Evolutionary conservation across 2,329 filamentous ascomycete genomes (phyloP).

Genomic region (Cadophora sp.): DNA sequence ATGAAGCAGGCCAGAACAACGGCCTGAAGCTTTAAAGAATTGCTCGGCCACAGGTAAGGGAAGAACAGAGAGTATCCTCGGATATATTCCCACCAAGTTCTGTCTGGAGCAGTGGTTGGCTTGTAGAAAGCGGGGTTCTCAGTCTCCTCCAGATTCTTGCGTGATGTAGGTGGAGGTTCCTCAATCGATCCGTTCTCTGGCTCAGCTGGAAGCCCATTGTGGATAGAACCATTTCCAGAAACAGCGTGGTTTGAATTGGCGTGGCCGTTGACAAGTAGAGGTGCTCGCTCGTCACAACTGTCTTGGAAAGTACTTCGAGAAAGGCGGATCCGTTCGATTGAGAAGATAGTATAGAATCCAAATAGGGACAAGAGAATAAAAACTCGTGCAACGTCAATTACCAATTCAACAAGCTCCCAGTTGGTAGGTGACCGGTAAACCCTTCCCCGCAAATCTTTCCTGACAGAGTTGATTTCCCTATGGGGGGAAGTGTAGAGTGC

Average conservation of each 20-base stretch:
- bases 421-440: conserved; percentile 46
- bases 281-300: conserved; percentile 61
- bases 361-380: conserved; percentile 62
- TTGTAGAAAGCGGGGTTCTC: conserved; percentile 86
- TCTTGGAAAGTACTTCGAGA: conserved; percentile 25
- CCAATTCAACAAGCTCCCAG: conserved; percentile 71
- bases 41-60: conserved; percentile 94
- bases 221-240: conserved; percentile 49
- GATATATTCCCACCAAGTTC: conserved; percentile 96
- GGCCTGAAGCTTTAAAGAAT: conserved; percentile 75
- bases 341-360: conserved; percentile 64
- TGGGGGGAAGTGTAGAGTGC: conserved; percentile 72
- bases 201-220: conserved; percentile 16
- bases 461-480: conserved; percentile 57
- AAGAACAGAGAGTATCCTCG: conserved; percentile 93
- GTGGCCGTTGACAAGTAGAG: conserved; percentile 59
- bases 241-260: conserved; percentile 43
- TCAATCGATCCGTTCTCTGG: conserved; percentile 38
- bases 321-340: conserved; percentile 43
- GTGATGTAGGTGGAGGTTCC: conserved; percentile 45
- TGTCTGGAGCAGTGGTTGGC: conserved; percentile 82
- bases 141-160: conserved; percentile 60
- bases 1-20: conserved; percentile 83
- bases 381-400: conserved; percentile 72
- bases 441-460: conserved; percentile 48